A percentile compares a stretch with the other conserved stretches of the same genome.
phyloP scores from a whole-genome alignment of 2,329 filamentous ascomycete species.

The Kalmusia sp. region DNA sequence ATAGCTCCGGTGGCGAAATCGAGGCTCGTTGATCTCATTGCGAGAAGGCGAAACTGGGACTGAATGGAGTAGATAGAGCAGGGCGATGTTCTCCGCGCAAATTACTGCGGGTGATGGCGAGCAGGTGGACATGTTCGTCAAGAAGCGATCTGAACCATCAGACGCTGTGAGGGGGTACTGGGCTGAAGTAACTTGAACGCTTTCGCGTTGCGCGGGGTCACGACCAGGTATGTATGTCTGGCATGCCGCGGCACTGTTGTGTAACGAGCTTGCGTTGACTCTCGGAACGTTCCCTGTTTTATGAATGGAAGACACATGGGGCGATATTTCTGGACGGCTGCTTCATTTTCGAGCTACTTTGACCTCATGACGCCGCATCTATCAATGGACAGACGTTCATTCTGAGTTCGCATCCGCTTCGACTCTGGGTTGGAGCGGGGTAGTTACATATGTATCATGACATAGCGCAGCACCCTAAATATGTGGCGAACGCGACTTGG shows the following conservation, averaged over 20 bases:
- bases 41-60: constrained; percentile 6
- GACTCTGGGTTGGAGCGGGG: too few relatives aligned
- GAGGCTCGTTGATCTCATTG: neutral
- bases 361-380: too few relatives aligned
- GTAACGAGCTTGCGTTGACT: neutral
- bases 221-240: neutral
- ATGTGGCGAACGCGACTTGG: too few relatives aligned
- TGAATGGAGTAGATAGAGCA: constrained; percentile 8
- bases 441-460: too few relatives aligned
- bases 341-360: too few relatives aligned
- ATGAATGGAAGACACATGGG: too few relatives aligned
- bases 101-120: neutral
- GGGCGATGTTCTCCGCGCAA: constrained; percentile 12
- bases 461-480: too few relatives aligned
- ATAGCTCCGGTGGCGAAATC: constrained; percentile 4
- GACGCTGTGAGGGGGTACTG: neutral
- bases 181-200: neutral
- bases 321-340: too few relatives aligned
- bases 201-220: neutral
- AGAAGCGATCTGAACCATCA: neutral
- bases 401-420: too few relatives aligned
- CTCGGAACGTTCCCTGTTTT: neutral
- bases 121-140: neutral
- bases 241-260: neutral
- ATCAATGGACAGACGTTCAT: too few relatives aligned